phyloP scores from a whole-genome alignment of 2,329 filamentous ascomycete species.

The Penicillium occitanis region DNA sequence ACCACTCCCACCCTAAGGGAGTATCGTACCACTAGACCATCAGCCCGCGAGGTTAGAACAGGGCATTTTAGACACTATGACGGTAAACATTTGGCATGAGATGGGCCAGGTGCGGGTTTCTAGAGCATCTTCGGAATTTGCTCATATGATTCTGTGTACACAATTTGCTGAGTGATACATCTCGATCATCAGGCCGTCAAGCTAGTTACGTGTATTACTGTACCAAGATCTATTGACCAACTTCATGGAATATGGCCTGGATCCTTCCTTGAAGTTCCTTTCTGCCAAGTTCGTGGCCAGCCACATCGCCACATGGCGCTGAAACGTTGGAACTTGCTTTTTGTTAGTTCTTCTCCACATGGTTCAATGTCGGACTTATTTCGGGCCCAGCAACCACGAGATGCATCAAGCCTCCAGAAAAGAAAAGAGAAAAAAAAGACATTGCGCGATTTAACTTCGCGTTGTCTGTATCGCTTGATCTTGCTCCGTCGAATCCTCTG shows the following conservation, averaged over 20 bases:
- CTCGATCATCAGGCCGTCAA: background rate
- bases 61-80: background rate
- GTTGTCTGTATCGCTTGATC: background rate
- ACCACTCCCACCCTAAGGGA: too few relatives aligned
- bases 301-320: slow-evolving; percentile 12
- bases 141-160: background rate
- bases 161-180: background rate
- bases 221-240: background rate
- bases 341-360: slow-evolving; percentile 9
- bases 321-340: background rate
- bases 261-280: background rate
- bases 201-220: background rate
- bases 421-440: background rate
- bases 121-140: background rate
- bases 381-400: background rate
- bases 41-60: background rate
- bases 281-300: background rate
- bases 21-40: slow-evolving; percentile 17
- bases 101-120: too few relatives aligned
- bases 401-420: background rate
- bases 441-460: background rate
- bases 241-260: background rate
- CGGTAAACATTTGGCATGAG: background rate
- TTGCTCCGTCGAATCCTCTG: background rate
- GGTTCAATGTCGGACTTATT: slow-evolving; percentile 1